Conservation (phyloP, 768 basidiomycete species). For the Tulasnella sp. region DNA sequence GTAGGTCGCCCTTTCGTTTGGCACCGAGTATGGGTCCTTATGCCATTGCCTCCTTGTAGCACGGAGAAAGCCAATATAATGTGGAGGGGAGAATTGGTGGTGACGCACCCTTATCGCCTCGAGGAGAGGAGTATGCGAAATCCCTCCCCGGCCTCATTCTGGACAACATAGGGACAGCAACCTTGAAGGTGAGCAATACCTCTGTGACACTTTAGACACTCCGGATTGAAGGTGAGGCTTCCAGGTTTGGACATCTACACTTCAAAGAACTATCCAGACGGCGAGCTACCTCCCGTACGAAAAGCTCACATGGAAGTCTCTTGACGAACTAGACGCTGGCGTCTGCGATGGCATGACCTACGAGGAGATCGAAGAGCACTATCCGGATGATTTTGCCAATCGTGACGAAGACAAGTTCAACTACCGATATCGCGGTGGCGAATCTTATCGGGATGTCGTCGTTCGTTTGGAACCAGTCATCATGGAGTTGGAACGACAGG, state of each 20-base stretch:
- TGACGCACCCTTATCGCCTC: constrained; percentile 76
- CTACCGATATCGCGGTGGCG: constrained; percentile 92
- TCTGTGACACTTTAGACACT: not conserved
- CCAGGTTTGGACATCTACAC: constrained; percentile 98
- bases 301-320: constrained; percentile 95
- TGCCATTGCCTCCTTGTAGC: constrained; percentile 37
- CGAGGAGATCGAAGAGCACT: constrained; percentile 93
- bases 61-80: constrained; percentile 96
- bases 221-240: not conserved
- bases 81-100: constrained; percentile 95
- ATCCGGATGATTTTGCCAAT: constrained; percentile 96
- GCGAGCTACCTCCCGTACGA: constrained; percentile 67
- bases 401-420: constrained; percentile 99
- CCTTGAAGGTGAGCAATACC: constrained; percentile 52
- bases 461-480: constrained; percentile 93
- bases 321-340: constrained; percentile 97
- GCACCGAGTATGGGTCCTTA: not conserved
- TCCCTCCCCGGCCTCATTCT: constrained; percentile 79
- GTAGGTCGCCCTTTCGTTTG: constrained; percentile 36
- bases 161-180: constrained; percentile 81
- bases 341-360: constrained; percentile 99
- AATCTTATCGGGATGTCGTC: constrained; percentile 96
- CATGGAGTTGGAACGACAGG: constrained; percentile 97
- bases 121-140: constrained; percentile 72
- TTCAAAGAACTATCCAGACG: constrained; percentile 86